These are phyloP conservation scores for Hypsizygus ulmarius DNA, from an alignment of 1,284 basidiomycete genomes.

Conservation along the genomic window DNA sequence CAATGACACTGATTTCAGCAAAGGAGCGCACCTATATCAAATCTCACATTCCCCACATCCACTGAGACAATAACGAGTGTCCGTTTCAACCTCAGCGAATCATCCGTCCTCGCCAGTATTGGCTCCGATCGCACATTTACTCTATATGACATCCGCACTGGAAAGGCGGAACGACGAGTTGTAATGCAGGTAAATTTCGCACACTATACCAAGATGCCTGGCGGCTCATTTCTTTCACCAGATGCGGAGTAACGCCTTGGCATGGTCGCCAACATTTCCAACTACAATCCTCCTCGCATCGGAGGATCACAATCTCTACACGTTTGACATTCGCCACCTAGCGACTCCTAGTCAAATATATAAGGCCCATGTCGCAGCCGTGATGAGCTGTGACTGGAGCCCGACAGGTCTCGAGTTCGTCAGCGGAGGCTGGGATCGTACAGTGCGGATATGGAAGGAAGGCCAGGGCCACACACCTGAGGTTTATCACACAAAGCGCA, in stretches of 20 bases:
- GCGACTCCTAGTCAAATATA: conserved; percentile 88
- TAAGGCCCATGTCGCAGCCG: conserved; percentile 96
- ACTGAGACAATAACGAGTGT: conserved; percentile 87
- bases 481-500: conserved; percentile 97
- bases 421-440: conserved; percentile 95
- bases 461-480: conserved; percentile 83
- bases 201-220: neutral
- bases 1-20: conserved; percentile 6
- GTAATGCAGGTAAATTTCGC: conserved; percentile 86
- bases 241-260: conserved; percentile 86
- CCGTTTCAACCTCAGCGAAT: conserved; percentile 92
- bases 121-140: conserved; percentile 95
- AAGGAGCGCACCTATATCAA: conserved; percentile 74
- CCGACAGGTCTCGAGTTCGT: conserved; percentile 97
- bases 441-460: conserved; percentile 91
- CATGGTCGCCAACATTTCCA: conserved; percentile 96
- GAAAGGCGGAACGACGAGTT: conserved; percentile 88
- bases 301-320: conserved; percentile 98
- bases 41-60: conserved; percentile 80
- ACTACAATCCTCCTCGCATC: conserved; percentile 90
- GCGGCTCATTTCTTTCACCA: conserved; percentile 24
- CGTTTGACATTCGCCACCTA: conserved; percentile 93
- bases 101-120: conserved; percentile 89
- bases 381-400: conserved; percentile 91
- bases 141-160: conserved; percentile 94